Base-by-base conservation (phyloP, 2,329 filamentous ascomycete species). In the Ophiostoma sp. region DNA sequence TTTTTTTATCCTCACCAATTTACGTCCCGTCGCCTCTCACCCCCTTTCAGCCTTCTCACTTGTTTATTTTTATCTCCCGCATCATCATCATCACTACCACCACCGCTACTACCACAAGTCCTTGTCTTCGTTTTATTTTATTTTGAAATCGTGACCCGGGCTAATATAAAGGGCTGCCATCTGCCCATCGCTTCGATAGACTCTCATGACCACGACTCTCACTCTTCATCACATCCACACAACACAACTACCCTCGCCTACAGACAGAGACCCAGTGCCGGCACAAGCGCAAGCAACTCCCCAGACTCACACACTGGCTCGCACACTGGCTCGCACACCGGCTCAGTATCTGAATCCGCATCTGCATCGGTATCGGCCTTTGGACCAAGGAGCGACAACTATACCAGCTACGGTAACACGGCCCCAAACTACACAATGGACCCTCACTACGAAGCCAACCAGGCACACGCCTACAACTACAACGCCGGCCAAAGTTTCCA, bases 111-210 rank as follows among this genome's bases (percentile, higher is more conserved):
- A 27, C 52, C 8, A 8, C 52, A 27, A 11, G 17, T 57, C n/a
- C n/a, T 11, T 23, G n/a, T 15, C 33, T 27, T 33, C 4, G 0
- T 62, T n/a, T 33, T 62, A 3, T 13, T 31, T 1, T 31, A 4
- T 31, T 15, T 31, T 31, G 15, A 39, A 20, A 23, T 20, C 8
- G 35, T 39, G 10, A n/a, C 20, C 15, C 33, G 52, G 35, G 35
- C 62, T 65, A 65, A 65, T 65, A 65, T 65, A 65, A 65, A 64
- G 33, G 62, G 62, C 35, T 17, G n/a, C 27, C 11, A 33, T 64
- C 33, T 39, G 35, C 62, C 35, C 35, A 39, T 41, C 17, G 23
- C 62, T 65, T 39, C 23, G 17, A n/a, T 39, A 65, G 62, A 39
- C 60, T 64, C 60, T 36, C 31, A 64, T 39, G 60, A 64, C 17